Evolutionary conservation across 2,329 filamentous ascomycete genomes (phyloP), one percentile per base, ranked within the genome.

Genomic region (Arthroderma uncinatum): DNA sequence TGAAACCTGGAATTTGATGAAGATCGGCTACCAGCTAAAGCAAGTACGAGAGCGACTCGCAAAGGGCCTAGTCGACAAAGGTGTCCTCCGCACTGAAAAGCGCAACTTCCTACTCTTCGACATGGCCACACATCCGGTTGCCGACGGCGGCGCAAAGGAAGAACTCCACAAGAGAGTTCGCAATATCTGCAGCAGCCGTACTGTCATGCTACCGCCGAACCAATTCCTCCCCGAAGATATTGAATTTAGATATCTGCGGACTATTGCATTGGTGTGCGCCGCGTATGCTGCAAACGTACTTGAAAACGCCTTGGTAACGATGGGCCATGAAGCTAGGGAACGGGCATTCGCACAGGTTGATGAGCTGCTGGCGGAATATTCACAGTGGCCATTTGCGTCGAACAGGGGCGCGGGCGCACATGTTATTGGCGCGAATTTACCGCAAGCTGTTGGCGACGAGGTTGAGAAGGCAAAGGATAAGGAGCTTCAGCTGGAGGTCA

Each of bases 1-100:
- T 71, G 93, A 98, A 75, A 98, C 93, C 57, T 98, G 93, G 93
- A 98, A 98, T 71, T 78, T 98, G 63, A 97, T 98, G 93, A 98
- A 98, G 79, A 98, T 98, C 67, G 93, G 93, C 71, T 98, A 98
- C 75, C 93, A 98, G 78, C 82, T 98, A 66, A 98, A 98, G 78
- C 93, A 98, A 80, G 93, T 98, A 59, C 90, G 93, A 70, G 93
- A 98, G 78, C 88, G 93, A 58, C 82, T 98, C 58, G 92, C 91
- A 68, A 98, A 98, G 76, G 93, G 93, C 34, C 83, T 98, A 48
- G 93, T 98, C 62, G 93, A 98, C 78, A 98, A 98, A 78, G 93
- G 93, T 68, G 95, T 98, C 70, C 82, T 98, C 58, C 89, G 93
- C 66, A 98, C 93, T 60, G 93, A 98, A 75, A 98, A 98, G 79